Evolutionary conservation across 179 eudicot genomes (phyloP), one percentile per base, ranked within the genome.

Genomic region (Nepenthes alata): DNA sequence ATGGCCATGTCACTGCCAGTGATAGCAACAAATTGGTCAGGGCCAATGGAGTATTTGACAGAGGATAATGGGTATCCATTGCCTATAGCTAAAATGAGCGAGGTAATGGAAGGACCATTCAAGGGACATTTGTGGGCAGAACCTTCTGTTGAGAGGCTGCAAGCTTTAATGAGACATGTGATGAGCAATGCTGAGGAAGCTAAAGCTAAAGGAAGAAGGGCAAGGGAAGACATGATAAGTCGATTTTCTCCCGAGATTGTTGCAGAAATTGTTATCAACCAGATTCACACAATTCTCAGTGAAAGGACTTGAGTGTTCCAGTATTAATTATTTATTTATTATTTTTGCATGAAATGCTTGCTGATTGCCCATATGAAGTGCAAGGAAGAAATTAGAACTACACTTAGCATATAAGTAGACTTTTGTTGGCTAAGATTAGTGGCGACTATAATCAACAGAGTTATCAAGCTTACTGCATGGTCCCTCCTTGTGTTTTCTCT

Each of bases 1-100:
- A 86, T 84, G 95, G 74, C 95, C 9, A 87, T 87, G 95, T 70
- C 83, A 7, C 64, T 86, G 74, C 95, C 87, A 2, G 87, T 84
- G 56, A 80, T 86, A 37, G 64, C 80, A 6, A 84, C 87, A 2
- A 84, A 84, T 58, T 86, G 87, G 89, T 86, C 95, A 8, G 89
- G 95, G 36, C 86, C 85, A 2, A 84, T 83, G 0, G 90, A 87
- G 74, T 87, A 72, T 62, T 61, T 87, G 72, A 80, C 72, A 2
- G 83, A 77, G 47, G 78, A 75, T 25, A 87, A 87, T 67, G 67
- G 86, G 61, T 87, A 80, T 56, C 85, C 81, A 15, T 71, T 86
- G 75, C 53, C 75, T 0, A 78, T 78, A 47, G 85, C 78, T 45
- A 64, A 53, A 56, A 70, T 76, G 85, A 84, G 81, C 57, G 79